These are phyloP conservation scores for Ceriops zippeliana DNA, from an alignment of 345 rosid genomes.

Conservation along the genomic window DNA sequence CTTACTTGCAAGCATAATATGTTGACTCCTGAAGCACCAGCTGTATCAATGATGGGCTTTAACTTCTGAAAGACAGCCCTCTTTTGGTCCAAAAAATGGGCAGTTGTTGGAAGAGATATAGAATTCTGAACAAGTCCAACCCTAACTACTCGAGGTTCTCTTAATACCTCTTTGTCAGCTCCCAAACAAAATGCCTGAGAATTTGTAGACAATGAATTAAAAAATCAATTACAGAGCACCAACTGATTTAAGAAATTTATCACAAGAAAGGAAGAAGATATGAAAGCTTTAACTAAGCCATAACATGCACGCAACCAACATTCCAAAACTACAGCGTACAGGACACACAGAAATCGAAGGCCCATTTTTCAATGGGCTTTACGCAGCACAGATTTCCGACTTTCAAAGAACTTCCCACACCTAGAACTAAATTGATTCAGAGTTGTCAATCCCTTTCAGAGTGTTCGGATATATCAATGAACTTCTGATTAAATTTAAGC, in stretches of 20 bases:
- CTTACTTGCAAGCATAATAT: slow-evolving; percentile 81
- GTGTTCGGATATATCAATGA: background rate
- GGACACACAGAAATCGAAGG: background rate
- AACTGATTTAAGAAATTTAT: background rate
- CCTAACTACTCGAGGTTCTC: slow-evolving; percentile 75
- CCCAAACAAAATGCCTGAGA: slow-evolving; percentile 62
- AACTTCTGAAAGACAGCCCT: slow-evolving; percentile 61
- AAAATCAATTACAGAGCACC: slow-evolving; percentile 1
- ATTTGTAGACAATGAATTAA: slow-evolving; percentile 1
- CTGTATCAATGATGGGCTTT: slow-evolving; percentile 72
- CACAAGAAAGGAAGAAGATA: background rate
- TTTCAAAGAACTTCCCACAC: background rate
- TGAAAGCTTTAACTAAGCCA: background rate
- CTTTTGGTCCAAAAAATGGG: slow-evolving; percentile 64
- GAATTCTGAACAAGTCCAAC: slow-evolving; percentile 92
- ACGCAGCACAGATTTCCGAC: background rate
- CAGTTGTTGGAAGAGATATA: slow-evolving; percentile 74
- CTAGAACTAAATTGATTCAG: background rate
- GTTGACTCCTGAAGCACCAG: slow-evolving; percentile 88
- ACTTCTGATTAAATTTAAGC: background rate
- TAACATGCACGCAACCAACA: too few relatives aligned
- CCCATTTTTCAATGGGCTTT: background rate
- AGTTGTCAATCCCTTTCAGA: background rate
- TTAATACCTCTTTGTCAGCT: slow-evolving; percentile 67
- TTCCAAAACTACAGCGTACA: background rate